Base-by-base conservation (phyloP, 164 flowering plant genomes). In the Vitis rotundifolia region DNA sequence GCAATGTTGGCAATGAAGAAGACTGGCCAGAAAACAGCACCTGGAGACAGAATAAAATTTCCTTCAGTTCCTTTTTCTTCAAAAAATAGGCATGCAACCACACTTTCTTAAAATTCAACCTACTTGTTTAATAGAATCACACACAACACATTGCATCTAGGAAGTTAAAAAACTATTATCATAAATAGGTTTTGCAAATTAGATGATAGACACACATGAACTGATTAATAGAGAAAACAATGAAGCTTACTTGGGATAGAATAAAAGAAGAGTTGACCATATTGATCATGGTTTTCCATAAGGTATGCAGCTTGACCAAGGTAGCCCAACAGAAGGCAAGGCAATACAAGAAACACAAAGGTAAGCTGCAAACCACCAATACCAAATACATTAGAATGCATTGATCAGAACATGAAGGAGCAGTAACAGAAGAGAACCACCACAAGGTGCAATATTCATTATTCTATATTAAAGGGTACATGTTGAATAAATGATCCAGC, bases 231-330 rank as follows among this genome's bases (percentile, higher is more conserved):
- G 49, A 22, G 63, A 47, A 44, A 54, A 18, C 49, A 7, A 49
- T n/a, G 3, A 65, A 70, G 49, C 86, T 89, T 85, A 93, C 99
- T 82, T 76, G 99, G 99, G 71, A 93, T 69, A 31, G 98, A 91
- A 68, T 86, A 84, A 75, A 89, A 95, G 83, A 95, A 93, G 61
- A 82, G 88, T 79, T 90, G 90, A 31, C 77, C 84, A 67, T 79
- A 77, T 18, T 66, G 74, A 62, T 26, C 68, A 31, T 71, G 87
- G 78, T 95, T 88, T 72, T 87, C 82, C 93, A 91, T 84, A 31
- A 95, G 89, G 79, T 88, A 95, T 55, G 99, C 99, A 73, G 99
- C 99, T 88, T 95, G 98, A 70, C 99, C 98, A 79, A 95, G 82
- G 79, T 95, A 95, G 48, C 99, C 99, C 89, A 95, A 79, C 26